Evolutionary conservation across 2,329 filamentous ascomycete genomes (phyloP).

Genomic region (Knoxdaviesia proteae): DNA sequence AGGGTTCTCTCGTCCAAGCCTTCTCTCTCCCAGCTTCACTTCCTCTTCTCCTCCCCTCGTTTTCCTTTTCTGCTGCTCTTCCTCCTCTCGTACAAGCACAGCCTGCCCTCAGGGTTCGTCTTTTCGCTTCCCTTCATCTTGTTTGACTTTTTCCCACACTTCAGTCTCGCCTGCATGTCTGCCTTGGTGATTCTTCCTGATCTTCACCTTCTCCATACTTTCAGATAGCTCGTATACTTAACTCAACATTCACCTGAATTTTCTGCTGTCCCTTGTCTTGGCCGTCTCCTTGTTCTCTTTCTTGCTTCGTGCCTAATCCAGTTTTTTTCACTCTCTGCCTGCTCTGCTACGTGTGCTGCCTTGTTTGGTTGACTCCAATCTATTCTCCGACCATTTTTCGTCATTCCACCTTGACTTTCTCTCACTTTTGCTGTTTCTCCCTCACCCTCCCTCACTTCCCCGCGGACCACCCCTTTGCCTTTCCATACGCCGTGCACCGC

Average conservation of each 20-base stretch:
- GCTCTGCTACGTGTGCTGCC: background rate
- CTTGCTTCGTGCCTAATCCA: background rate
- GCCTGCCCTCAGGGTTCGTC: background rate
- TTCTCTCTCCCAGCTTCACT: constrained; percentile 3
- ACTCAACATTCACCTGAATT: background rate
- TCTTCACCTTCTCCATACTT: background rate
- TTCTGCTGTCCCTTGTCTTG: constrained; percentile 1
- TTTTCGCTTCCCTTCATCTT: background rate
- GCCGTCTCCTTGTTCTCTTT: background rate
- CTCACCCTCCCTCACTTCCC: background rate
- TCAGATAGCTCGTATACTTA: constrained; percentile 1
- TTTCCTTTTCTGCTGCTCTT: background rate
- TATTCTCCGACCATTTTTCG: background rate
- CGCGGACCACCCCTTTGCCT: background rate
- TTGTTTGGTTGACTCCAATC: background rate
- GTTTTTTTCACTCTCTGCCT: background rate
- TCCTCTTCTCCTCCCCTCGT: constrained; percentile 1
- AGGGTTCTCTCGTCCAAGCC: background rate
- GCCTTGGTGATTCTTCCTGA: background rate
- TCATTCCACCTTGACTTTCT: background rate
- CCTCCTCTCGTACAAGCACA: no score
- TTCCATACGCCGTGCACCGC: no score
- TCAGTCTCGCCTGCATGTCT: background rate
- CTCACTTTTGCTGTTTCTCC: background rate
- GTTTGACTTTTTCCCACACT: background rate